These are phyloP conservation scores for Ogataea trehaloabstinens DNA, from an alignment of 805 yeast genomes.

Conservation along the genomic window DNA sequence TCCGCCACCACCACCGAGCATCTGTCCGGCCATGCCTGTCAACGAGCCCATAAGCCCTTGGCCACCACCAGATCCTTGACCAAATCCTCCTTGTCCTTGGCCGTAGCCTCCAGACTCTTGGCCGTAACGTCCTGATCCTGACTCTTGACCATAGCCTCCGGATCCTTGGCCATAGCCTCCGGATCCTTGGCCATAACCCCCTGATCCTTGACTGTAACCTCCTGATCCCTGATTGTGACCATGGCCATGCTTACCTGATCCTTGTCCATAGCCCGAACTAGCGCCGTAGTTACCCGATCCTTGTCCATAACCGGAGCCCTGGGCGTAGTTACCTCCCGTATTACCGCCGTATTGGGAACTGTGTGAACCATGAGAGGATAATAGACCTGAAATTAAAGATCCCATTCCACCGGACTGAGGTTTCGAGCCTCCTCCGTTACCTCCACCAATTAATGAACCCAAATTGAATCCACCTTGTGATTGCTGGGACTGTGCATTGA, in stretches of 20 bases:
- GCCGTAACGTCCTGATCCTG: background rate
- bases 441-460: conserved; percentile 21
- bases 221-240: conserved; percentile 22
- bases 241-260: conserved; percentile 1
- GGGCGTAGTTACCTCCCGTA: conserved; percentile 5
- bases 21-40: background rate
- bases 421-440: conserved; percentile 6
- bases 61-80: conserved; percentile 1
- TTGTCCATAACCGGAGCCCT: conserved; percentile 6
- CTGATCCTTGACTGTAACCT: conserved; percentile 1
- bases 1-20: conserved; percentile 4
- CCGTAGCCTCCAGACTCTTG: conserved; percentile 2
- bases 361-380: conserved; percentile 11
- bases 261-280: conserved; percentile 1
- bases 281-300: conserved; percentile 5
- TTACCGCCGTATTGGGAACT: conserved; percentile 6
- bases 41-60: conserved; percentile 2
- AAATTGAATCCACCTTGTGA: conserved; percentile 30
- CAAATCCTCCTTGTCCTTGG: conserved; percentile 1
- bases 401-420: conserved; percentile 18
- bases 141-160: conserved; percentile 7
- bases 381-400: conserved; percentile 17
- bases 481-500: conserved; percentile 19
- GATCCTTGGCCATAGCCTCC: conserved; percentile 7
- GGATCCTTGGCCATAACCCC: background rate